A percentile compares a stretch with the other conserved stretches of the same genome.
These are phyloP conservation scores for Alloascoidea hylecoeti DNA, from an alignment of 805 yeast species.

Conservation along the genomic window DNA sequence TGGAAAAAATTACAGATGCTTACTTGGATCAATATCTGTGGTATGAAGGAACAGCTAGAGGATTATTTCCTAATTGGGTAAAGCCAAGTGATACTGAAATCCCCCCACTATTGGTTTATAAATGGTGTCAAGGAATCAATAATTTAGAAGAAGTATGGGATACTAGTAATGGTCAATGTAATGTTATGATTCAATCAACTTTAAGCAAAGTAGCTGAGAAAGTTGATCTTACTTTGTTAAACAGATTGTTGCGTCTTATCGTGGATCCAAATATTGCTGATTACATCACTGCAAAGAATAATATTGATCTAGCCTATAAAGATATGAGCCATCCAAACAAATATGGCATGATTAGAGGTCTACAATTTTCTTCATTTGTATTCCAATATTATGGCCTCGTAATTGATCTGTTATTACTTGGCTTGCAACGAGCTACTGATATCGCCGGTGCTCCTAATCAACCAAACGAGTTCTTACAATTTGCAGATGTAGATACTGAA, in stretches of 20 bases:
- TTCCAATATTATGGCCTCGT: constrained; percentile 84
- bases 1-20: constrained; percentile 93
- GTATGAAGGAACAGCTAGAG: constrained; percentile 86
- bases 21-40: constrained; percentile 90
- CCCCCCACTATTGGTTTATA: constrained; percentile 82
- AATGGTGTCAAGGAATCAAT: constrained; percentile 89
- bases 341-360: constrained; percentile 76
- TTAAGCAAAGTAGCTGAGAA: constrained; percentile 66
- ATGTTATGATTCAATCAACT: constrained; percentile 73
- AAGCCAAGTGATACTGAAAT: constrained; percentile 92
- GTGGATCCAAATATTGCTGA: constrained; percentile 90
- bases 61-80: constrained; percentile 88
- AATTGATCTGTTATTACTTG: constrained; percentile 68
- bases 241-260: constrained; percentile 64
- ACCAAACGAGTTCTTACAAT: constrained; percentile 74
- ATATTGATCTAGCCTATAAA: constrained; percentile 67
- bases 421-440: constrained; percentile 77
- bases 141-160: constrained; percentile 74
- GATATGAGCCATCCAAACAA: constrained; percentile 93
- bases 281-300: constrained; percentile 85
- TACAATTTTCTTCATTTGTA: constrained; percentile 82
- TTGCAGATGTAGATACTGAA: constrained; percentile 43
- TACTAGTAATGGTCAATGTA: constrained; percentile 54
- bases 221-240: constrained; percentile 76
- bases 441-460: constrained; percentile 62